Evolutionary conservation across 495 filamentous ascomycete species (phyloP).

Genomic region (Parachaetomium inaequale): DNA sequence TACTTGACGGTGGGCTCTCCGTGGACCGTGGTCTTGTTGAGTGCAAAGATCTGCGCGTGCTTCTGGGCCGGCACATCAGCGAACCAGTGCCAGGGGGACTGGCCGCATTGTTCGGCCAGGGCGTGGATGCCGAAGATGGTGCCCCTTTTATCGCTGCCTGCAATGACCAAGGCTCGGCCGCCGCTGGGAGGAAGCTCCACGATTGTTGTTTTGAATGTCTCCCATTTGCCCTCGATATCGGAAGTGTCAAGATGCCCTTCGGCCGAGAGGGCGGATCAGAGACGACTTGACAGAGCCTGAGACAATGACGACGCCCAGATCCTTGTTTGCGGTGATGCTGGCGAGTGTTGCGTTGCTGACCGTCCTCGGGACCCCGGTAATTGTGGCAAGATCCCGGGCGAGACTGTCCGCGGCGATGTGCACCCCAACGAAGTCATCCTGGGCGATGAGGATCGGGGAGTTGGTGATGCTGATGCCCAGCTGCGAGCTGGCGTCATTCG

Average conservation of each 20-base stretch:
- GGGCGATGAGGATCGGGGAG: constrained; percentile 37
- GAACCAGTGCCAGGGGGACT: constrained; percentile 54
- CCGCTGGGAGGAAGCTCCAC: constrained; percentile 50
- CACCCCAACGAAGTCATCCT: constrained; percentile 54
- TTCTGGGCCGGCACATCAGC: constrained; percentile 55
- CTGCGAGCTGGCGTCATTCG: background rate
- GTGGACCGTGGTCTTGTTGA: constrained; percentile 46
- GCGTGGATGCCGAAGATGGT: constrained; percentile 61
- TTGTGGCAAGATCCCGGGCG: constrained; percentile 45
- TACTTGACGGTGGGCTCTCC: constrained; percentile 59
- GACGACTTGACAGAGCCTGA: constrained; percentile 56
- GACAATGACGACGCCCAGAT: constrained; percentile 46
- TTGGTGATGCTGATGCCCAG: constrained; percentile 25
- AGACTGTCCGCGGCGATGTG: constrained; percentile 56
- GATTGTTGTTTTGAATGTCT: constrained; percentile 53
- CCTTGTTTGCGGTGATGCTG: constrained; percentile 15
- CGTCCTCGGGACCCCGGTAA: constrained; percentile 27
- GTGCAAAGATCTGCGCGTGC: constrained; percentile 49
- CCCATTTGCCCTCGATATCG: constrained; percentile 54
- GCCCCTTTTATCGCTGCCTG: constrained; percentile 57
- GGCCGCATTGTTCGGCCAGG: constrained; percentile 57
- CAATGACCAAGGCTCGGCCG: constrained; percentile 53
- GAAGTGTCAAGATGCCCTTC: constrained; percentile 46
- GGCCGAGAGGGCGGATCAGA: constrained; percentile 35
- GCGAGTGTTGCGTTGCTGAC: constrained; percentile 30